These are phyloP conservation scores for Gynandropsis gynandra DNA, from an alignment of 345 rosid species.

Conservation along the genomic window DNA sequence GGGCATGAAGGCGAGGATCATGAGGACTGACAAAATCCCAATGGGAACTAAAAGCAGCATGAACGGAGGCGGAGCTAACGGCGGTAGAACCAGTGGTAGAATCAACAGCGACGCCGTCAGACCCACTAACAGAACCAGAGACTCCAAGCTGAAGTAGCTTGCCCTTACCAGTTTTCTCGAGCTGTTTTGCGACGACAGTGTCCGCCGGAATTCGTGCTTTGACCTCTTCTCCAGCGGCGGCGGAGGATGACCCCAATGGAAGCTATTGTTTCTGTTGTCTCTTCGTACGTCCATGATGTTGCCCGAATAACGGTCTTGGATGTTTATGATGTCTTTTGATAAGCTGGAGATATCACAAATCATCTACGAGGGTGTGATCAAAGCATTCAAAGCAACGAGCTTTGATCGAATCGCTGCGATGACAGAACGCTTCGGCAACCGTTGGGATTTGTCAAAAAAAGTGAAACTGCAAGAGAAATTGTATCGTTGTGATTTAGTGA, in stretches of 20 bases:
- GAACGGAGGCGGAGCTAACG: slow-evolving; percentile 82
- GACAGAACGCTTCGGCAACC: too few species aligned
- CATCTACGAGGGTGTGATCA: slow-evolving; percentile 14
- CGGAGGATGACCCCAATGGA: slow-evolving; percentile 2
- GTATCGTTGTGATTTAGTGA: neutral
- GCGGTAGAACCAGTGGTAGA: slow-evolving; percentile 75
- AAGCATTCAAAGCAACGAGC: neutral
- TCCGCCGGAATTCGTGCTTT: slow-evolving; percentile 27
- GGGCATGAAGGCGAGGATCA: slow-evolving; percentile 73
- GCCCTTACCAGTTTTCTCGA: slow-evolving; percentile 32
- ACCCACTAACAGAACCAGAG: slow-evolving; percentile 46
- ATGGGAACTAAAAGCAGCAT: slow-evolving; percentile 70
- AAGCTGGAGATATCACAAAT: slow-evolving; percentile 19
- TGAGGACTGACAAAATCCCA: slow-evolving; percentile 54
- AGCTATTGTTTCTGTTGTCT: slow-evolving; percentile 18
- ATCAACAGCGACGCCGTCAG: slow-evolving; percentile 63
- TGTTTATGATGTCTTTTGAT: slow-evolving; percentile 20
- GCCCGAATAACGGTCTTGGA: slow-evolving; percentile 7
- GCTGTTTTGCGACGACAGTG: slow-evolving; percentile 28
- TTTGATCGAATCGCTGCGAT: neutral
- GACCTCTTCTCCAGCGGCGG: slow-evolving; percentile 19
- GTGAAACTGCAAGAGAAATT: slow-evolving; percentile 14
- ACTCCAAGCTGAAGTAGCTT: slow-evolving; percentile 55
- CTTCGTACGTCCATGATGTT: slow-evolving; percentile 25
- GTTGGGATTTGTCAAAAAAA: neutral